phyloP scores from a whole-genome alignment of 139 green algal genomes.

The Chlorella sp. region DNA sequence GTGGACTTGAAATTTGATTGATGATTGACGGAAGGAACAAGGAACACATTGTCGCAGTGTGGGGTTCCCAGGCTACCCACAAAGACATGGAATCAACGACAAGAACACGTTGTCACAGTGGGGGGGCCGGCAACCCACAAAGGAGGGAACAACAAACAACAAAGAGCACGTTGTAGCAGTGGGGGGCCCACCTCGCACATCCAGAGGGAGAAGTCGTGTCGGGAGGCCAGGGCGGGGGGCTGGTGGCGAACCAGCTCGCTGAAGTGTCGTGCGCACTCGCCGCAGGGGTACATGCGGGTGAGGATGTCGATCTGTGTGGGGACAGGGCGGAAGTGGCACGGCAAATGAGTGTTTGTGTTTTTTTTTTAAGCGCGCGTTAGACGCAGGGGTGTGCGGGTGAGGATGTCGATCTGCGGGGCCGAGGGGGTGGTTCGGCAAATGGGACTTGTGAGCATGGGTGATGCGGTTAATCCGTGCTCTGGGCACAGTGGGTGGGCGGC shows the following conservation, averaged over 20 bases:
- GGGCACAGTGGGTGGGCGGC: neutral
- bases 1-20: too few species aligned
- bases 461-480: neutral
- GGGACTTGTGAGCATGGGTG: neutral
- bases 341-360: too few species aligned
- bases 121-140: too few species aligned
- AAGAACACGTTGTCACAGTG: too few species aligned
- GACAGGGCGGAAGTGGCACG: neutral
- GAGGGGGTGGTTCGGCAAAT: neutral
- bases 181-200: constrained; percentile 68
- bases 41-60: too few species aligned
- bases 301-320: constrained; percentile 67
- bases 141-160: neutral
- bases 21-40: too few species aligned
- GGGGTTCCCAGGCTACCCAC: too few species aligned
- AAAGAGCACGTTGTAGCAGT: neutral
- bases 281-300: constrained; percentile 93
- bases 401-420: constrained; percentile 58
- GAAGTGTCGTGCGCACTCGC: constrained; percentile 92
- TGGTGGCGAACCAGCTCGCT: constrained; percentile 62
- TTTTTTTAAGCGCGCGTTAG: constrained; percentile 80
- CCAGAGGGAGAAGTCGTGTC: constrained; percentile 76
- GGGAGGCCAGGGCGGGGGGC: neutral
- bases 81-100: too few species aligned
- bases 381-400: constrained; percentile 93